Evolutionary conservation across 768 basidiomycete species (phyloP).

Genomic region (Russula brevipes): DNA sequence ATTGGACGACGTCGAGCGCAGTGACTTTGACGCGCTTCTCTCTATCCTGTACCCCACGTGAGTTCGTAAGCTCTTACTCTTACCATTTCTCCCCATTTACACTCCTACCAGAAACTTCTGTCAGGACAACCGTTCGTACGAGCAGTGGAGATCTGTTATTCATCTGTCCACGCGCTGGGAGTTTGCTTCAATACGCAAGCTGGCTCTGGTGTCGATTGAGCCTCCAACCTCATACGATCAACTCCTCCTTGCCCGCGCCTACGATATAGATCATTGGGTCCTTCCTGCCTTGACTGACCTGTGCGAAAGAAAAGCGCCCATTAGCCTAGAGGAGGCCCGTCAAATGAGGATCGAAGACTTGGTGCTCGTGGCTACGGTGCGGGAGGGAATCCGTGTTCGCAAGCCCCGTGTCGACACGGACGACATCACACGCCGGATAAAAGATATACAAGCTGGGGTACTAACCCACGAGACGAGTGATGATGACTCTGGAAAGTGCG

Average conservation of each 20-base stretch:
- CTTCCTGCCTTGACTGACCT: constrained; percentile 15
- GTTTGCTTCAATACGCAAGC: constrained; percentile 26
- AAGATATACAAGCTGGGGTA: constrained; percentile 8
- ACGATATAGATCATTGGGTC: constrained; percentile 19
- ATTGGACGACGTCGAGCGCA: background rate
- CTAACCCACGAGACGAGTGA: background rate
- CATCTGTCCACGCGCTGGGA: constrained; percentile 30
- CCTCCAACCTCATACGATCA: constrained; percentile 23
- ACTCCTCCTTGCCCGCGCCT: constrained; percentile 18
- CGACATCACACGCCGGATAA: constrained; percentile 10
- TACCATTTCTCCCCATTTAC: background rate
- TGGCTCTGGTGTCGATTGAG: constrained; percentile 17
- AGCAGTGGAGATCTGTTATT: constrained; percentile 29
- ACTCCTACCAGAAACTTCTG: constrained; percentile 2
- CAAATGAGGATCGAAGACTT: constrained; percentile 14
- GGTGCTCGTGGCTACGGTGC: constrained; percentile 3
- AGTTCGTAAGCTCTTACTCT: background rate
- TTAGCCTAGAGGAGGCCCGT: constrained; percentile 3
- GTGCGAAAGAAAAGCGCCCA: constrained; percentile 7
- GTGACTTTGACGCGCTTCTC: constrained; percentile 20
- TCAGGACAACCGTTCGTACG: constrained; percentile 9
- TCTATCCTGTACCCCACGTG: constrained; percentile 21
- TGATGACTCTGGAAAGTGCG: background rate
- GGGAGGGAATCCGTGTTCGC: background rate
- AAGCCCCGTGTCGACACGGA: constrained; percentile 1